Percentiles rank a stretch among this genome's conserved stretches.
Evolutionary conservation across 176 grass and related monocot genomes (phyloP).

Genomic region (Zoysia pacifica): DNA sequence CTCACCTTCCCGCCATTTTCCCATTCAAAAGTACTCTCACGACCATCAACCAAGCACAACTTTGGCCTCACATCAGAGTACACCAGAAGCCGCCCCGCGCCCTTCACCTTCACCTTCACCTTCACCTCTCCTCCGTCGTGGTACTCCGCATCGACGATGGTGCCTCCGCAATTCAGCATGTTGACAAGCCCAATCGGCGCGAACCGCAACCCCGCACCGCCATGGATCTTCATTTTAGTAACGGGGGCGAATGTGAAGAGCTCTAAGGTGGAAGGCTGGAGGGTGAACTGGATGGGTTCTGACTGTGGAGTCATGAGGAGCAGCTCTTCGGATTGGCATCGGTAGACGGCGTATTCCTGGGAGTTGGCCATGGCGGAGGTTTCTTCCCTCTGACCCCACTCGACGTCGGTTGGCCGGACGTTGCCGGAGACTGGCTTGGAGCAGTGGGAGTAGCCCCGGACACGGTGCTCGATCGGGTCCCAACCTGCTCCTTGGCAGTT

Average conservation of each 20-base stretch:
- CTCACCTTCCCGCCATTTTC: conserved; percentile 44
- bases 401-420: conserved; percentile 46
- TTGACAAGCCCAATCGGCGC: conserved; percentile 56
- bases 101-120: conserved; percentile 64
- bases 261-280: conserved; percentile 63
- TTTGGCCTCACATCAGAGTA: conserved; percentile 46
- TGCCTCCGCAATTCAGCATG: conserved; percentile 66
- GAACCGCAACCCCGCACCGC: not conserved
- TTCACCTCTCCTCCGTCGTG: conserved; percentile 5
- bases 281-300: conserved; percentile 51
- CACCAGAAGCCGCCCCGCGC: conserved; percentile 45
- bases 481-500: conserved; percentile 90
- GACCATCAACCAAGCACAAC: conserved; percentile 43
- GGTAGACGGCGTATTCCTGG: conserved; percentile 42
- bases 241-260: conserved; percentile 59
- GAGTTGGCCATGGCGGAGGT: conserved; percentile 38
- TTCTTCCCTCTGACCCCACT: conserved; percentile 57
- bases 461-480: conserved; percentile 47
- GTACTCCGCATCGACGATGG: conserved; percentile 31
- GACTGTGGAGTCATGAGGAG: conserved; percentile 26
- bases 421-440: conserved; percentile 43
- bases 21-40: conserved; percentile 40
- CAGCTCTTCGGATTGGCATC: conserved; percentile 38
- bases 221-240: not conserved
- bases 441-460: conserved; percentile 48